These are phyloP conservation scores for Trichoderma pleuroti DNA, from an alignment of 2,329 filamentous ascomycete genomes.

Conservation along the genomic window DNA sequence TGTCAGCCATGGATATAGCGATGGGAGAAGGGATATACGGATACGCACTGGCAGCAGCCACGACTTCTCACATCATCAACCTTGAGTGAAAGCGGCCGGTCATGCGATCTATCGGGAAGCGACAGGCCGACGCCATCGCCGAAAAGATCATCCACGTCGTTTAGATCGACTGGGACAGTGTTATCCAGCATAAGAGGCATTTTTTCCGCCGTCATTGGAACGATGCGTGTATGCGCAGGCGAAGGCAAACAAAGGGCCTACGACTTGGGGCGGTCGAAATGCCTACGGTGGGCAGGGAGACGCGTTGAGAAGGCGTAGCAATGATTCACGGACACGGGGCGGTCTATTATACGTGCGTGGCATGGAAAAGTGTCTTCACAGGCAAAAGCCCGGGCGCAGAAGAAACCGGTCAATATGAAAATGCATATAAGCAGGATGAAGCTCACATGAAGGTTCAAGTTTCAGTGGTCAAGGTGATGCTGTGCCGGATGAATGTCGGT, in stretches of 20 bases:
- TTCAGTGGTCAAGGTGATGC: neutral
- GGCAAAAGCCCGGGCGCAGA: neutral
- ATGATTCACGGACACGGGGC: conserved; percentile 1
- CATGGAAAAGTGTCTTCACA: neutral
- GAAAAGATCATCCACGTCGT: conserved; percentile 72
- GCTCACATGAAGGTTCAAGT: neutral
- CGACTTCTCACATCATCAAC: conserved; percentile 72
- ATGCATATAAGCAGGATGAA: neutral
- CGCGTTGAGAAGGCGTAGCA: neutral
- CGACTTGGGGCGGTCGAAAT: neutral
- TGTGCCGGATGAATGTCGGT: neutral
- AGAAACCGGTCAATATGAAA: neutral
- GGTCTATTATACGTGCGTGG: neutral
- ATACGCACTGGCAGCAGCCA: conserved; percentile 75
- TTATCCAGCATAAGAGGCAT: conserved; percentile 44
- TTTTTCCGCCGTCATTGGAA: conserved; percentile 36
- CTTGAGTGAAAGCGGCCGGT: conserved; percentile 65
- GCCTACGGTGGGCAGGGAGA: neutral
- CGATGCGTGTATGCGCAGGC: neutral
- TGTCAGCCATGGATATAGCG: conserved; percentile 21
- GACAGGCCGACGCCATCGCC: conserved; percentile 63
- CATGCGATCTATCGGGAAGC: conserved; percentile 43
- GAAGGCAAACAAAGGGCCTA: neutral
- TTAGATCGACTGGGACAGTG: conserved; percentile 48
- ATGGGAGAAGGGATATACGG: neutral